Evolutionary conservation across 2,329 filamentous ascomycete species (phyloP).

Genomic region (Pseudogymnoascus pannorum): DNA sequence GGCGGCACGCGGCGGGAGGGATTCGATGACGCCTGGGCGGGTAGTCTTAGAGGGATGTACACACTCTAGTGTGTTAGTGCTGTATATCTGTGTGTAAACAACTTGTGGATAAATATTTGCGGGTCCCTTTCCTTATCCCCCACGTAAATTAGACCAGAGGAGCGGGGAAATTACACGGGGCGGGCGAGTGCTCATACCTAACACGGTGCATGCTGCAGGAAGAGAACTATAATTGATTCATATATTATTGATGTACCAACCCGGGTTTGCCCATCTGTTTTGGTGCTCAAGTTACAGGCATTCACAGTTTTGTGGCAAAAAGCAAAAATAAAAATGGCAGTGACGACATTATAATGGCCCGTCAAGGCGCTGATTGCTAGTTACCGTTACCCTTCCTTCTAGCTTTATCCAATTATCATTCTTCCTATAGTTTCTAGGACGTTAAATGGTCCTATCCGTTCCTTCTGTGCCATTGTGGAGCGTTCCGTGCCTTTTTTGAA

Average conservation of each 20-base stretch:
- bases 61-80: too few species aligned
- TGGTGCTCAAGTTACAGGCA: neutral
- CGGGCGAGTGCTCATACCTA: neutral
- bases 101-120: conserved; percentile 7
- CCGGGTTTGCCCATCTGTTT: neutral
- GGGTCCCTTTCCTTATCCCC: neutral
- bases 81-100: too few species aligned
- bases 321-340: neutral
- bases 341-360: neutral
- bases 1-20: neutral
- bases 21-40: conserved; percentile 7
- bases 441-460: neutral
- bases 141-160: neutral
- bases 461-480: neutral
- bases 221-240: neutral
- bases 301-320: neutral
- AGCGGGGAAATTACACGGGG: conserved; percentile 7
- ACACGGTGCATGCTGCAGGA: neutral
- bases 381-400: conserved; percentile 1
- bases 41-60: neutral
- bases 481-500: conserved; percentile 5
- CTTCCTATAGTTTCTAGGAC: neutral
- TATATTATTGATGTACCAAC: conserved; percentile 4
- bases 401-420: neutral
- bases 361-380: neutral